A percentile compares a stretch with the other conserved stretches of the same genome.
phyloP scores from a whole-genome alignment of 306 rosid genomes.

The Castanea mollissima region DNA sequence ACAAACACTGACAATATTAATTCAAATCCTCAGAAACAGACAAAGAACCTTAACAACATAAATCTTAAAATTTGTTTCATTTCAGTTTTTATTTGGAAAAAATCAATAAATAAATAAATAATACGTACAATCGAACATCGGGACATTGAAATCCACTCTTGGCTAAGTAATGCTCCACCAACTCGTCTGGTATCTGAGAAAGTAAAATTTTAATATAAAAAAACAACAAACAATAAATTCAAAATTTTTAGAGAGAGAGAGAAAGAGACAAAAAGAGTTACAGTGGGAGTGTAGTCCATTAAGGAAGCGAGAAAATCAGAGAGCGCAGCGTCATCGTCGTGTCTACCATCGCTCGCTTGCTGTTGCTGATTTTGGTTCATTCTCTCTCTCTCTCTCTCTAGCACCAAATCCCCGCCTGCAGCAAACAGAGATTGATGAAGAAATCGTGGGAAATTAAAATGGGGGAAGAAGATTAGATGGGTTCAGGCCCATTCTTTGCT shows the following conservation, averaged over 20 bases:
- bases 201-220: background rate
- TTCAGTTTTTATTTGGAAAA: background rate
- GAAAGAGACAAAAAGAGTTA: background rate
- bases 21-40: background rate
- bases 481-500: too few relatives aligned
- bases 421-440: too few relatives aligned
- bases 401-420: too few relatives aligned
- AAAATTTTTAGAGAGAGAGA: too few relatives aligned
- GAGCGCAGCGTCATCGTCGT: slow-evolving; percentile 75
- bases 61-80: background rate
- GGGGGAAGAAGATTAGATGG: too few relatives aligned
- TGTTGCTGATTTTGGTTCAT: slow-evolving; percentile 40
- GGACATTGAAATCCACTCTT: slow-evolving; percentile 96
- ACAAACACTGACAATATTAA: too few relatives aligned
- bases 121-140: slow-evolving; percentile 89
- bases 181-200: slow-evolving; percentile 84
- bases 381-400: background rate
- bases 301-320: slow-evolving; percentile 77
- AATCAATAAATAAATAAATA: background rate
- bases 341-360: slow-evolving; percentile 64
- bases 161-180: slow-evolving; percentile 90
- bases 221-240: too few relatives aligned
- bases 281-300: slow-evolving; percentile 88
- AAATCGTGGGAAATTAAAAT: too few relatives aligned
- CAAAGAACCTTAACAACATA: background rate